Evolutionary conservation across 2,329 filamentous ascomycete species (phyloP).

Genomic region (Clonostachys byssicola): DNA sequence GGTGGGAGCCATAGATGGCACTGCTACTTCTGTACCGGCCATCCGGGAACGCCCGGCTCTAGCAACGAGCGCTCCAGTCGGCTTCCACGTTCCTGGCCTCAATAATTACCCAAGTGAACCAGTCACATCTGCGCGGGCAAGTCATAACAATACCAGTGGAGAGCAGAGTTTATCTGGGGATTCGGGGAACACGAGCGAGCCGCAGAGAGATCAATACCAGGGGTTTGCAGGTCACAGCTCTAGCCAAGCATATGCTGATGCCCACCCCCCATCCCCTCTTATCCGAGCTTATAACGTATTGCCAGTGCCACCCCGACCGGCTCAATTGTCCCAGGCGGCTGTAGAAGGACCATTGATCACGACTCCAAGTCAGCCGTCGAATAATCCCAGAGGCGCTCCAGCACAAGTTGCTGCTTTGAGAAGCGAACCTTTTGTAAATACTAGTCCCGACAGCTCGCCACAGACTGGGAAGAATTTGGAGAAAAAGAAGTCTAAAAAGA

Average conservation of each 20-base stretch:
- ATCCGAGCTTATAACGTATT: conserved; percentile 71
- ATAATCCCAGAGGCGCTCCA: conserved; percentile 21
- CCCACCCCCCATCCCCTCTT: conserved; percentile 51
- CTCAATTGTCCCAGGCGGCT: conserved; percentile 60
- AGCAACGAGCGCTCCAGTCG: neutral
- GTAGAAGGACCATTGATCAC: conserved; percentile 20
- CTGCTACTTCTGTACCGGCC: neutral
- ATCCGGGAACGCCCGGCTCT: neutral
- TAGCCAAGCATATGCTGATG: conserved; percentile 16
- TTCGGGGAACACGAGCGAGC: conserved; percentile 21
- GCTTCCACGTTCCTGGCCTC: conserved; percentile 20
- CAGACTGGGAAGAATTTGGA: conserved; percentile 42
- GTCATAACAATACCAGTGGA: conserved; percentile 23
- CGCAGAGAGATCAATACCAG: too few species aligned
- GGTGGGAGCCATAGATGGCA: conserved; percentile 4
- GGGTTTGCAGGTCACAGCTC: too few species aligned
- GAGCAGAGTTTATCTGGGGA: conserved; percentile 36
- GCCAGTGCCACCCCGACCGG: conserved; percentile 71
- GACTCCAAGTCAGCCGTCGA: conserved; percentile 7
- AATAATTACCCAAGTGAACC: conserved; percentile 13
- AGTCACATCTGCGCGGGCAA: conserved; percentile 3
- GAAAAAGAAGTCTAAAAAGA: conserved; percentile 41
- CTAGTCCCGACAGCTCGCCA: conserved; percentile 58
- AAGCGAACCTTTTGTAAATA: conserved; percentile 39
- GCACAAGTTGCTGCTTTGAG: conserved; percentile 56